A percentile compares a stretch with the other conserved stretches of the same genome.
Evolutionary conservation across 768 basidiomycete genomes (phyloP).

Genomic region (Phylloporus sp.): DNA sequence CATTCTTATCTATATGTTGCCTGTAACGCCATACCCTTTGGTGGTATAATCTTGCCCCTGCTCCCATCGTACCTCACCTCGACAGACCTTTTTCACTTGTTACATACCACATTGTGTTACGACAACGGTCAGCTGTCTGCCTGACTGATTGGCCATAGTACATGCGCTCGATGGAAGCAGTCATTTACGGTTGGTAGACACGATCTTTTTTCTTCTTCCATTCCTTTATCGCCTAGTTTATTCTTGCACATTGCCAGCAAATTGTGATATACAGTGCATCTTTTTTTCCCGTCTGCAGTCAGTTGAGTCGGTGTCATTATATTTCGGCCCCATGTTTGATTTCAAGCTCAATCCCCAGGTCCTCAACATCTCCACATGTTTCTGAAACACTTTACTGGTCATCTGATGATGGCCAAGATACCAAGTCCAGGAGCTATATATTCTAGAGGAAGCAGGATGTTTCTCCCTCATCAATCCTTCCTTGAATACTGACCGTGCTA

Average conservation of each 20-base stretch:
- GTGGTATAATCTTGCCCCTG: constrained; percentile 24
- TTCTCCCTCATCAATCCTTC: background rate
- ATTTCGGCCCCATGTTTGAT: background rate
- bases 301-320: background rate
- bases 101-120: background rate
- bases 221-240: background rate
- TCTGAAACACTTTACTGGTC: constrained; percentile 10
- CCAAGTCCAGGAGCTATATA: background rate
- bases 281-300: background rate
- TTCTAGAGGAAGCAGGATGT: constrained; percentile 2
- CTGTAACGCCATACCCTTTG: constrained; percentile 8
- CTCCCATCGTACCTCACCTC: constrained; percentile 5
- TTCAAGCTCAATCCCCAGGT: background rate
- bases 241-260: background rate
- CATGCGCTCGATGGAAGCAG: constrained; percentile 4
- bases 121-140: background rate
- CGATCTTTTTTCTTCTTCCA: constrained; percentile 1
- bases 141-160: background rate
- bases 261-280: background rate
- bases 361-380: constrained; percentile 2
- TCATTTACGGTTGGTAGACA: background rate
- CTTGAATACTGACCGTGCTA: constrained; percentile 4
- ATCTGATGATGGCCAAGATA: constrained; percentile 14
- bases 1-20: constrained; percentile 18
- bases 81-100: constrained; percentile 6